phyloP scores from a whole-genome alignment of 176 grass and related monocot genomes.

The Oryza punctata region DNA sequence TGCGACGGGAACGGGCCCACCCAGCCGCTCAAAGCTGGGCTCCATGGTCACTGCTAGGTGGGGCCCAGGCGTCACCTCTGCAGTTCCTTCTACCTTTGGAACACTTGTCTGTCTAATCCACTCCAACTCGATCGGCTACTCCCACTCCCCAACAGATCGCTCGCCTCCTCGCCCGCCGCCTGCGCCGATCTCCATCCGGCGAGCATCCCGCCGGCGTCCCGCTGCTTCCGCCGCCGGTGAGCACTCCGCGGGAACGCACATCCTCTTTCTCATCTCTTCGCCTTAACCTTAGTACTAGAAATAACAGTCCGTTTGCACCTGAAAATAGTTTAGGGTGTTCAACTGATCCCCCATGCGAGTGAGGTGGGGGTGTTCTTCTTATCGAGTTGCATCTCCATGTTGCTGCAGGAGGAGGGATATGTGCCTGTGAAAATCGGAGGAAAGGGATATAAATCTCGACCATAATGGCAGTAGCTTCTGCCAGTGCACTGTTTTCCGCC shows the following conservation, averaged over 20 bases:
- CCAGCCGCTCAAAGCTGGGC: not conserved
- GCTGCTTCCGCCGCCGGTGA: too few species aligned
- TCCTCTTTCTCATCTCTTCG: too few species aligned
- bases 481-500: conserved; percentile 40
- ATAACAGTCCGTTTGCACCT: too few species aligned
- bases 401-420: conserved; percentile 31
- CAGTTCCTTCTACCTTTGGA: not conserved
- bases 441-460: not conserved
- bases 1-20: too few species aligned
- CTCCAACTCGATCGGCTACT: not conserved
- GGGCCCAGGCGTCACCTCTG: not conserved
- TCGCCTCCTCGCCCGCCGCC: too few species aligned
- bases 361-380: not conserved
- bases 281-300: too few species aligned
- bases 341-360: too few species aligned
- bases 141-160: not conserved
- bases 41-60: not conserved
- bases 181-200: too few species aligned
- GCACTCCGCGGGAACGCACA: too few species aligned
- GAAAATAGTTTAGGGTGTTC: too few species aligned
- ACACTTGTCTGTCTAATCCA: not conserved
- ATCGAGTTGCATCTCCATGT: not conserved
- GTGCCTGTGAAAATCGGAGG: conserved; percentile 10
- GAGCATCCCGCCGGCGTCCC: too few species aligned
- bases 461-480: conserved; percentile 52